Evolutionary conservation across 2,329 filamentous ascomycete species (phyloP).

Genomic region (Fonsecaea multimorphosa): DNA sequence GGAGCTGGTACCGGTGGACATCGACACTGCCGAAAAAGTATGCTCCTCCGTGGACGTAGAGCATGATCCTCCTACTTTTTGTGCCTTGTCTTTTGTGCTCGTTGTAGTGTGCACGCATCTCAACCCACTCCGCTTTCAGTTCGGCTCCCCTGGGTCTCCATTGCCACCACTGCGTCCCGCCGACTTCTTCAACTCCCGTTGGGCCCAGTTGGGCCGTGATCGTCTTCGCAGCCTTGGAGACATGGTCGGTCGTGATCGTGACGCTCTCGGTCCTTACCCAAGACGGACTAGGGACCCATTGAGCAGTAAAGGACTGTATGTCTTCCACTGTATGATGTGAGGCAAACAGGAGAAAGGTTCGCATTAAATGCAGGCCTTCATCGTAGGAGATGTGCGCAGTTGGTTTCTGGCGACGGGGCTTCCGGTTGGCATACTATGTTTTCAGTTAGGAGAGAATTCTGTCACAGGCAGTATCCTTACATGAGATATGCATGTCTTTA

Average conservation of each 20-base stretch:
- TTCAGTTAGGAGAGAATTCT: constrained; percentile 22
- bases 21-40: constrained; percentile 97
- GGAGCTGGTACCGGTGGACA: constrained; percentile 97
- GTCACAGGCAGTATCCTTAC: constrained; percentile 56
- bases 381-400: constrained; percentile 93
- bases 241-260: constrained; percentile 67
- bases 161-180: constrained; percentile 87
- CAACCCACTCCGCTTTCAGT: constrained; percentile 89
- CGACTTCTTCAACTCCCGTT: constrained; percentile 74
- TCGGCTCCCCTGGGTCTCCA: constrained; percentile 73
- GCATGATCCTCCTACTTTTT: constrained; percentile 75
- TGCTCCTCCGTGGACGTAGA: constrained; percentile 92
- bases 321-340: constrained; percentile 93
- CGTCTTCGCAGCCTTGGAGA: constrained; percentile 69
- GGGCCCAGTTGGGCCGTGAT: constrained; percentile 77
- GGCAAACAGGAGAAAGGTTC: constrained; percentile 81
- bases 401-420: constrained; percentile 75
- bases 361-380: constrained; percentile 85
- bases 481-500: constrained; percentile 86
- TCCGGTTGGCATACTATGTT: constrained; percentile 79
- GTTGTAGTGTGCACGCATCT: constrained; percentile 84
- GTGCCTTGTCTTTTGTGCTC: constrained; percentile 69
- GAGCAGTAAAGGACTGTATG: constrained; percentile 85
- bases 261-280: constrained; percentile 83
- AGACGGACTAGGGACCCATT: constrained; percentile 86